Evolutionary conservation across 73 alveolate genomes (phyloP).

Genomic region (Paramecium primaurelia): DNA sequence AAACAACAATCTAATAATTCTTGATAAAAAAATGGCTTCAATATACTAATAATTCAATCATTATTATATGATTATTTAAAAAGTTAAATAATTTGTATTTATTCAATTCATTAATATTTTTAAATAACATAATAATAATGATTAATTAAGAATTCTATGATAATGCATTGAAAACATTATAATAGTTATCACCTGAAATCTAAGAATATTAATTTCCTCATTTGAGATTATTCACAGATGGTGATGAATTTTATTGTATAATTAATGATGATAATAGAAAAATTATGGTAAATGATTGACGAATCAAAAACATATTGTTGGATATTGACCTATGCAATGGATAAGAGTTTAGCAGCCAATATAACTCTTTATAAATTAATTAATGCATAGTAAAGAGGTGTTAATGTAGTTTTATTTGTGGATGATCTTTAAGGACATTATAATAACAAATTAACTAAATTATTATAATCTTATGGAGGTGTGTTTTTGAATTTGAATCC

Average conservation of each 20-base stretch:
- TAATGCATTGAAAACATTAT: not conserved
- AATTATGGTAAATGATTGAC: not conserved
- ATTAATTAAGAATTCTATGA: not conserved
- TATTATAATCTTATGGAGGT: not conserved
- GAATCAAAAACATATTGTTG: constrained; percentile 32
- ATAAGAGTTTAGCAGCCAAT: constrained; percentile 22
- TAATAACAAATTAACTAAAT: no score
- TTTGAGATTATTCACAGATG: not conserved
- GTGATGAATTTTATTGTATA: constrained; percentile 20
- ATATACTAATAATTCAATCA: no score
- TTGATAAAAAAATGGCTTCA: no score
- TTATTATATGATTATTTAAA: no score
- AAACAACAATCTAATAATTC: no score
- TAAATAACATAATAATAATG: not conserved
- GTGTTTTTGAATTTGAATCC: not conserved
- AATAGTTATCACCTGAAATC: not conserved
- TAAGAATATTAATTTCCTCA: not conserved
- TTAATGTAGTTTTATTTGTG: constrained; percentile 24
- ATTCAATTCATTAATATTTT: no score
- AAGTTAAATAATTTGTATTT: no score
- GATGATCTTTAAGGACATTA: constrained; percentile 27
- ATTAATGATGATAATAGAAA: not conserved
- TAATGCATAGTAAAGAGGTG: constrained; percentile 22
- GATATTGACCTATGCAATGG: constrained; percentile 38
- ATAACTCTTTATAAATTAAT: not conserved